Evolutionary conservation across 2,329 filamentous ascomycete species (phyloP), one percentile per base, ranked within the genome.

Genomic region (Fragosphaeria purpurea): DNA sequence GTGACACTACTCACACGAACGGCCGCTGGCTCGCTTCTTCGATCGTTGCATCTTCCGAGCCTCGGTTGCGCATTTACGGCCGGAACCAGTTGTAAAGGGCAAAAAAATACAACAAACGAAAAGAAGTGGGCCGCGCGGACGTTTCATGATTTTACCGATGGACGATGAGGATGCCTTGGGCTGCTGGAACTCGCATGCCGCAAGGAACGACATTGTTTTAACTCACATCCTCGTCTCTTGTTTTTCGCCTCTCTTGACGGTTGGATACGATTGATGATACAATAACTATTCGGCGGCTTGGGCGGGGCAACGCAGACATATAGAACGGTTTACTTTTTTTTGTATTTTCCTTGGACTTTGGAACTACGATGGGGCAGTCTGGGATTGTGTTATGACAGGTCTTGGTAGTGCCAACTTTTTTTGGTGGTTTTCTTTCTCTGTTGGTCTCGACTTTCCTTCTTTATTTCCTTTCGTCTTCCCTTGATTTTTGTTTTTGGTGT

Each of bases 191-290:
- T 22, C 22, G 22, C 22, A 22, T 3, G 22, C 22, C 22, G 22
- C 22, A 22, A 22, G 22, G 22, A 22, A 22, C 22, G 22, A 22
- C 22, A 22, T 22, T 22, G 22, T 22, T 22, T 22, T 22, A 22
- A 22, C 22, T 22, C 22, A 22, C 22, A 22, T 22, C 22, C 3
- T 22, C 22, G 22, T 22, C 22, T 22, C 2, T 22, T 22, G 22
- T 22, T 22, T 22, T 22, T 22, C 37, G 3, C 30, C 40, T 52
- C 57, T 46, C 55, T 44, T 51, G 56, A 59, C 51, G 58, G 57
- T 58, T 7, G 56, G 58, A 57, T 45, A 59, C 53, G 59, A 59
- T 53, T 59, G 9, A 60, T 53, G 56, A 61, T 51, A 54, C 22
- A 38, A 22, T 57, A 49, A 50, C 55, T 51, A 54, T 54, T 55